Evolutionary conservation across 1,284 basidiomycete species (phyloP).

Genomic region (Leccinum pallidistipes): DNA sequence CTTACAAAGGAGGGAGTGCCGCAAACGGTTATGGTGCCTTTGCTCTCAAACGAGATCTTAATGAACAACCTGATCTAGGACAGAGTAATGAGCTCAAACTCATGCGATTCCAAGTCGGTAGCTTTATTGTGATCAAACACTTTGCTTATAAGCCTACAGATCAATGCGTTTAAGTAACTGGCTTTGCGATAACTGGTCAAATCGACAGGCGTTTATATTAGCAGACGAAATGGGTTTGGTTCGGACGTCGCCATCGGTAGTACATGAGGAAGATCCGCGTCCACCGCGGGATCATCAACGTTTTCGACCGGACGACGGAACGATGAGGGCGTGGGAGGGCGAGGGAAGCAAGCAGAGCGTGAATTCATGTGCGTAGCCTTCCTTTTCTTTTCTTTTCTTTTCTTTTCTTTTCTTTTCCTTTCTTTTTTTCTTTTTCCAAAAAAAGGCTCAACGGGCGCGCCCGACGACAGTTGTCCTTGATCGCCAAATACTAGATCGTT

Average conservation of each 20-base stretch:
- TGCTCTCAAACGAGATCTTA: constrained; percentile 46
- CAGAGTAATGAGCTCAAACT: constrained; percentile 62
- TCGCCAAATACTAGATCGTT: too few species aligned
- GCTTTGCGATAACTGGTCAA: constrained; percentile 90
- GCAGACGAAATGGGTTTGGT: constrained; percentile 98
- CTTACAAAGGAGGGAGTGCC: constrained; percentile 44
- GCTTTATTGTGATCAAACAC: neutral
- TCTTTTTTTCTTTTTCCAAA: too few species aligned
- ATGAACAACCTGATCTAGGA: constrained; percentile 59
- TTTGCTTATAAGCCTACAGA: constrained; percentile 42
- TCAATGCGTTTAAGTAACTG: constrained; percentile 86
- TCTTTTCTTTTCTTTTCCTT: too few species aligned
- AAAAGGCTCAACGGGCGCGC: too few species aligned
- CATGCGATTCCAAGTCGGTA: constrained; percentile 80
- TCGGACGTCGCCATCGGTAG: constrained; percentile 21
- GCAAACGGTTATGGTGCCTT: constrained; percentile 48
- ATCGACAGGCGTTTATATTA: constrained; percentile 86
- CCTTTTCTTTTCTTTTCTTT: too few species aligned
- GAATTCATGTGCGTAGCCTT: too few species aligned
- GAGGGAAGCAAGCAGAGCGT: too few species aligned
- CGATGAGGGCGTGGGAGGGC: too few species aligned
- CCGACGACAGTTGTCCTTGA: too few species aligned
- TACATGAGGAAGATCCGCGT: too few species aligned
- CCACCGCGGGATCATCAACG: too few species aligned
- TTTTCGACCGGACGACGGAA: too few species aligned